phyloP scores from a whole-genome alignment of 75 land plant genomes.

The Pinus tabuliformis region DNA sequence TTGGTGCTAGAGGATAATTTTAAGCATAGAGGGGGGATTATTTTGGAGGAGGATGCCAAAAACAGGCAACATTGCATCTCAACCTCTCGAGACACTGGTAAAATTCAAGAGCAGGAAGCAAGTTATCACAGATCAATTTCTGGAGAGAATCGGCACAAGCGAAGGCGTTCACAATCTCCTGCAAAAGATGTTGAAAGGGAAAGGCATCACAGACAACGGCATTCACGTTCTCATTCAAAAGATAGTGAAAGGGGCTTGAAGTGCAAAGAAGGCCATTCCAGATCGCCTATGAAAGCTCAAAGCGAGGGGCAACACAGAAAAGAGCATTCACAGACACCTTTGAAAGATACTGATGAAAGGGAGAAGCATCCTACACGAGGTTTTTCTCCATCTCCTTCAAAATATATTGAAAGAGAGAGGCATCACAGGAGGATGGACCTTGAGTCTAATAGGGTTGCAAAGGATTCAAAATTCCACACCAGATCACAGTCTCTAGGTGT shows the following conservation, averaged over 20 bases:
- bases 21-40: not conserved
- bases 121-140: not conserved
- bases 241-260: not conserved
- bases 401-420: conserved; percentile 1
- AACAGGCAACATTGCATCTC: not conserved
- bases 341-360: not conserved
- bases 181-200: not conserved
- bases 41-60: not conserved
- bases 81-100: not conserved
- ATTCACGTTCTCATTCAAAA: not conserved
- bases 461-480: not conserved
- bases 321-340: not conserved
- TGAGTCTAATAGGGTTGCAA: not conserved
- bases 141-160: not conserved
- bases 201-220: not conserved
- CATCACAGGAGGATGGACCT: not conserved
- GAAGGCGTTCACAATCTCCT: not conserved
- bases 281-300: not conserved
- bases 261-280: not conserved
- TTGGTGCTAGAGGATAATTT: not conserved
- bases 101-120: not conserved
- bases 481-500: not conserved
- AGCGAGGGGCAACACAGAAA: not conserved
- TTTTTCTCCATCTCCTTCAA: not conserved
- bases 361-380: not conserved